Evolutionary conservation across 73 alveolate species (phyloP).

Genomic region (Paramecium biaurelia): DNA sequence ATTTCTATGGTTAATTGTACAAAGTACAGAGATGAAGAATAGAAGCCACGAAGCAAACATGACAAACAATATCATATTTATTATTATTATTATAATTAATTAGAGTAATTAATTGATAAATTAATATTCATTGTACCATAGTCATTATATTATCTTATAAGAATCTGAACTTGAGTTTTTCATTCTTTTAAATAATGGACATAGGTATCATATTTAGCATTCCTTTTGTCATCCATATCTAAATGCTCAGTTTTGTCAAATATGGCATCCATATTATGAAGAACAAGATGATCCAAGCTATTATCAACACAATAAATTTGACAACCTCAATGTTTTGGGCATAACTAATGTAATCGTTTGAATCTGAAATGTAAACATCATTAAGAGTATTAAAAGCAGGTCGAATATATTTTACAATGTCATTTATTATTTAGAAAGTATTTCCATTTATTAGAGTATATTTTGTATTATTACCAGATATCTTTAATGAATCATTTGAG

Average conservation of each 20-base stretch:
- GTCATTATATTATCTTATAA: constrained; percentile 29
- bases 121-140: constrained; percentile 40
- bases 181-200: constrained; percentile 30
- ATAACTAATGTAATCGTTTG: background rate
- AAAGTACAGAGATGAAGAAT: background rate
- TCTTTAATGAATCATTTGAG: background rate
- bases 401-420: background rate
- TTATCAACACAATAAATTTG: background rate
- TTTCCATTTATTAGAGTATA: background rate
- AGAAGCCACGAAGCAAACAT: background rate
- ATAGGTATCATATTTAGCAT: constrained; percentile 63
- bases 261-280: constrained; percentile 53
- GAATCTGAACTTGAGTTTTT: constrained; percentile 41
- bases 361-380: background rate
- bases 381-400: background rate
- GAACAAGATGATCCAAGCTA: constrained; percentile 1
- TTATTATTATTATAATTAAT: background rate
- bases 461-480: background rate
- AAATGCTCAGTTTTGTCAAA: background rate
- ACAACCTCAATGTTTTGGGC: background rate
- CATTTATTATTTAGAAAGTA: background rate
- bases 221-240: constrained; percentile 57
- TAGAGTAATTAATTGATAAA: background rate
- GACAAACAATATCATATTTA: background rate
- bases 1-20: background rate